Base-by-base conservation (phyloP, 2,329 filamentous ascomycete species). In the Pyricularia sp. region DNA sequence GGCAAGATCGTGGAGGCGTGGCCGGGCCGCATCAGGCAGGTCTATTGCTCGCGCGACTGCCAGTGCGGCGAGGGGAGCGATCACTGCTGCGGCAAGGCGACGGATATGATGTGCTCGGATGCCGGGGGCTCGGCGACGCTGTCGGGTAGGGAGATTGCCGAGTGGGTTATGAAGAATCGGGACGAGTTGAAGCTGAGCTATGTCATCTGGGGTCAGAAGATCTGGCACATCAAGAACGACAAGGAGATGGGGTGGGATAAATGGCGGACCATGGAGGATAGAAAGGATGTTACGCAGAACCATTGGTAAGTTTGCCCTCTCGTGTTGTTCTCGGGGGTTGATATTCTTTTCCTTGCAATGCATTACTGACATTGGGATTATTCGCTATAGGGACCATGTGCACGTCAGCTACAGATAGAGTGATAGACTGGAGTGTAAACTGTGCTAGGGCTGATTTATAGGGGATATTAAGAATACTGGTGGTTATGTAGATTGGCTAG, bases 141-240 rank as follows among this genome's bases (percentile, higher is more conserved):
- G 24, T 75, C 75, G 1, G 78, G 78, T 9, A 72, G 73, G 26
- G 71, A 77, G 40, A 78, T 81, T 40, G 79, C 79, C 1, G 78
- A 81, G 69, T 81, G 79, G 78, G 73, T 78, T 28, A 81, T 81
- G 79, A 74, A 75, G 35, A 78, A 81, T 67, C 73, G 74, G 16
- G 68, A 60, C 30, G 44, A 70, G 5, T 73, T 80, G 8, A 75
- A 77, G 65, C 70, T 81, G 68, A 80, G 78, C 70, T 81, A 81
- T 66, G 75, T 81, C 62, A 81, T 81, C 68, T 81, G 78, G 78
- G 79, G 78, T 22, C 79, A 81, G 71, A 75, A 73, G 66, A 81
- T 81, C 69, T 81, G 78, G 79, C 75, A 72, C 62, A 70, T 74
- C 4, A 71, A 70, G 30, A 67, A 69, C 53, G 77, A 79, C 55